Evolutionary conservation across 179 eudicot species (phyloP).

Genomic region (Carnegiea gigantea): DNA sequence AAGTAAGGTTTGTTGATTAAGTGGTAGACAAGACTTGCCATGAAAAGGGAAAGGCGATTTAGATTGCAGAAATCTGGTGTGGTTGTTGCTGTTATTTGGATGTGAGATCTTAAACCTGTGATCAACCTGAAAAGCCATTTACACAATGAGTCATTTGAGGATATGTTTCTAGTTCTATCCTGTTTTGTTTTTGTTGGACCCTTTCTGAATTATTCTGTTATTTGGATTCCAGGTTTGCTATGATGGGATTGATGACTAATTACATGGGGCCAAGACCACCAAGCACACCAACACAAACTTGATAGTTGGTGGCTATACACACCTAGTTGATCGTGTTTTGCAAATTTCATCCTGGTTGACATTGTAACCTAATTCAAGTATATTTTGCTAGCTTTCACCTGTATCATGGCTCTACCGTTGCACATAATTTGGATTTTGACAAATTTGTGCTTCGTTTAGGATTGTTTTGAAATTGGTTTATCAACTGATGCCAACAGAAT

Average conservation of each 20-base stretch:
- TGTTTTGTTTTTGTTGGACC: too few species aligned
- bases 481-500: background rate
- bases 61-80: too few species aligned
- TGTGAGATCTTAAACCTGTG: background rate
- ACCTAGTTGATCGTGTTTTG: too few species aligned
- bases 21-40: too few species aligned
- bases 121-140: background rate
- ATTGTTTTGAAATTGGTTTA: background rate
- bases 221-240: constrained; percentile 33
- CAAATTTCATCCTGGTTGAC: background rate
- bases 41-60: too few species aligned
- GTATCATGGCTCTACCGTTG: background rate
- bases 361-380: background rate
- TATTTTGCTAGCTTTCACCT: background rate
- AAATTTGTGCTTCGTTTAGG: background rate
- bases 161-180: background rate
- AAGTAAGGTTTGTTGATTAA: too few species aligned
- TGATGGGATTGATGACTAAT: constrained; percentile 37
- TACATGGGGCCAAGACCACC: constrained; percentile 34
- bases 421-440: background rate
- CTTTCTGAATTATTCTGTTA: background rate
- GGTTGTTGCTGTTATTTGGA: background rate
- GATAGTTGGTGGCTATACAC: background rate
- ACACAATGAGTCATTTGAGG: background rate
- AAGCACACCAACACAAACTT: constrained; percentile 20